phyloP scores from a whole-genome alignment of 345 rosid species.

The Excoecaria agallocha region DNA sequence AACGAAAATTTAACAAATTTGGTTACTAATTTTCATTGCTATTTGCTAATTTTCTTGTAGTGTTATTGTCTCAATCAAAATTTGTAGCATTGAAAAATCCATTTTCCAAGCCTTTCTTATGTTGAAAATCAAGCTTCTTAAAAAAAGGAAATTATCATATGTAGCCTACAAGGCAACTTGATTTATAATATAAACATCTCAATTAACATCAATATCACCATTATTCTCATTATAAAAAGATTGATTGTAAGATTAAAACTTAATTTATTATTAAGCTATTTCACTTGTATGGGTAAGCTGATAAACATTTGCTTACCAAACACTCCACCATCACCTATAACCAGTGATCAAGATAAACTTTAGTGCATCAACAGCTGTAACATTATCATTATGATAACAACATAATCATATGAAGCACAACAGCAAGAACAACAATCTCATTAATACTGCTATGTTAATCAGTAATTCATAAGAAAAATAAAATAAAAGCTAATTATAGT shows the following conservation, averaged over 20 bases:
- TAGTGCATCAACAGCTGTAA: not conserved
- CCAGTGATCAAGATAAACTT: not conserved
- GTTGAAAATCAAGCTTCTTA: not conserved
- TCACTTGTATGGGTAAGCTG: not conserved
- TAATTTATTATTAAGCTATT: not conserved
- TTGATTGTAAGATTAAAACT: constrained; percentile 12
- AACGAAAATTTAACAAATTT: too few relatives aligned
- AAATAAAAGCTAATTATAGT: not conserved
- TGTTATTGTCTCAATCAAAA: too few relatives aligned
- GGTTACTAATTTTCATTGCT: too few relatives aligned
- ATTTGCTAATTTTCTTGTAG: too few relatives aligned
- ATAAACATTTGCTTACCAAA: not conserved
- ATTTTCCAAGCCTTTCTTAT: constrained; percentile 1
- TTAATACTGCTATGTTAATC: not conserved
- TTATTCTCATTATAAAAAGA: constrained; percentile 7
- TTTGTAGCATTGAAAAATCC: too few relatives aligned
- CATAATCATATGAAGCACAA: not conserved
- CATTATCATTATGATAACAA: not conserved
- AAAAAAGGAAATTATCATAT: not conserved
- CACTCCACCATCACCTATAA: too few relatives aligned
- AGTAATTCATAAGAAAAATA: too few relatives aligned
- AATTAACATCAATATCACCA: not conserved
- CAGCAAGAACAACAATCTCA: not conserved
- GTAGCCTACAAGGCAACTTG: not conserved
- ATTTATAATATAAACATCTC: not conserved